Percentiles rank a stretch among this genome's conserved stretches.
These are phyloP conservation scores for Cercospora citrullina DNA, from an alignment of 2,329 filamentous ascomycete genomes.

Conservation along the genomic window DNA sequence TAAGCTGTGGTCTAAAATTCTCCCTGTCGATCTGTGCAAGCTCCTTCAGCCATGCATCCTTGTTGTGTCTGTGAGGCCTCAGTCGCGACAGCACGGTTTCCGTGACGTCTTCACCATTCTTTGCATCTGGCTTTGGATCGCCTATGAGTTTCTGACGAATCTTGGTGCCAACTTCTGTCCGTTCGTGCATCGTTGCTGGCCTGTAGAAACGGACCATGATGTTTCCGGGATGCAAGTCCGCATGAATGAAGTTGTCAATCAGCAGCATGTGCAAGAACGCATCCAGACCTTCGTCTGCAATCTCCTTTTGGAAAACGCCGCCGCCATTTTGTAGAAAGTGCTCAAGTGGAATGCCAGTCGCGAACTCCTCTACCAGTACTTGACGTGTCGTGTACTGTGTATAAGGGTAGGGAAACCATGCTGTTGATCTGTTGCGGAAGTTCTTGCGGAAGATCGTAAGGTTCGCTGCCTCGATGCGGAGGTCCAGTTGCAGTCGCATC, in stretches of 20 bases:
- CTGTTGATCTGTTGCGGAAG: constrained; percentile 84
- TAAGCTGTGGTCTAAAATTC: constrained; percentile 87
- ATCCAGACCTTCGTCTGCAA: constrained; percentile 91
- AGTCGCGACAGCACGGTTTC: constrained; percentile 82
- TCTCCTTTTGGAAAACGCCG: constrained; percentile 88
- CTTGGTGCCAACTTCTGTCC: constrained; percentile 19
- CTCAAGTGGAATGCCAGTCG: constrained; percentile 86
- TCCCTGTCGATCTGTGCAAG: constrained; percentile 77
- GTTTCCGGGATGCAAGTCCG: constrained; percentile 93
- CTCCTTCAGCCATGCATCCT: constrained; percentile 67
- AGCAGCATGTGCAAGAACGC: constrained; percentile 95
- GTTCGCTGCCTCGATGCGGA: constrained; percentile 92
- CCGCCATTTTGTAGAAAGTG: constrained; percentile 90
- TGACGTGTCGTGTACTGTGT: constrained; percentile 87
- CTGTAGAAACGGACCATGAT: constrained; percentile 99
- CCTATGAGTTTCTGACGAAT: constrained; percentile 22
- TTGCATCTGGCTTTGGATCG: constrained; percentile 35
- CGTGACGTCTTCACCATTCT: constrained; percentile 71
- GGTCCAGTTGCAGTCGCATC: constrained; percentile 96
- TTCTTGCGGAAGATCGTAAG: constrained; percentile 83
- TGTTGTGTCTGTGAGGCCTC: constrained; percentile 69
- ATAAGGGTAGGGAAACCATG: constrained; percentile 97
- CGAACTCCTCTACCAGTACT: constrained; percentile 93
- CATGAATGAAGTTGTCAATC: constrained; percentile 96
- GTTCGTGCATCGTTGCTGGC: constrained; percentile 68